phyloP scores from a whole-genome alignment of 345 rosid genomes.

The Nasturtium officinale region DNA sequence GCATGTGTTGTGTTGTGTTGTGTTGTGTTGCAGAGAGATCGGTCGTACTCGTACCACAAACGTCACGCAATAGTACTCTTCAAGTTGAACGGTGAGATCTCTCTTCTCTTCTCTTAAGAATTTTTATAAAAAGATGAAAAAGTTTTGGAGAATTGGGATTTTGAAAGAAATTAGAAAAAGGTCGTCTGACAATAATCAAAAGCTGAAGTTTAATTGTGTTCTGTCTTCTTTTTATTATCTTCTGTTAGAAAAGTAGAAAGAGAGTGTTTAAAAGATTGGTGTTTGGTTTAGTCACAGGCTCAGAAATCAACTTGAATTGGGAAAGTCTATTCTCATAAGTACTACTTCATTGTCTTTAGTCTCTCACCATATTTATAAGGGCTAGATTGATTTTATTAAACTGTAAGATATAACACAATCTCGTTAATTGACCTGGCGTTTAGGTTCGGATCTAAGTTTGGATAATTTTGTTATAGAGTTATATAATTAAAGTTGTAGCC shows the following conservation, averaged over 20 bases:
- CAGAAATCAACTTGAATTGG: conserved; percentile 31
- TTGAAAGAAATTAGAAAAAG: conserved; percentile 17
- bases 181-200: conserved; percentile 31
- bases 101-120: background rate
- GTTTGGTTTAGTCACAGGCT: conserved; percentile 33
- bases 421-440: too few relatives aligned
- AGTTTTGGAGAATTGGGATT: background rate
- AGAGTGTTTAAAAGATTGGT: conserved; percentile 1
- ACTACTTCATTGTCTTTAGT: conserved; percentile 12
- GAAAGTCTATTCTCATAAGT: conserved; percentile 7
- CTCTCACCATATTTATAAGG: conserved; percentile 15
- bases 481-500: too few relatives aligned
- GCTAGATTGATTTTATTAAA: conserved; percentile 5
- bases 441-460: too few relatives aligned
- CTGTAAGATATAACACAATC: too few relatives aligned
- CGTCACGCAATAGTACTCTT: conserved; percentile 27
- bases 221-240: conserved; percentile 19
- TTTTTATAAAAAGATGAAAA: background rate
- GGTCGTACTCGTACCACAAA: conserved; percentile 31
- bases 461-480: too few relatives aligned
- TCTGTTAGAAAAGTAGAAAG: conserved; percentile 8
- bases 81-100: conserved; percentile 32
- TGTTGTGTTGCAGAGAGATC: conserved; percentile 36
- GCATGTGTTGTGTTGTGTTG: conserved; percentile 40
- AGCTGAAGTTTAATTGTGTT: conserved; percentile 21